A percentile compares a stretch with the other conserved stretches of the same genome.
Evolutionary conservation across 2,329 filamentous ascomycete species (phyloP).

Genomic region (Myriosclerotinia curreyana): DNA sequence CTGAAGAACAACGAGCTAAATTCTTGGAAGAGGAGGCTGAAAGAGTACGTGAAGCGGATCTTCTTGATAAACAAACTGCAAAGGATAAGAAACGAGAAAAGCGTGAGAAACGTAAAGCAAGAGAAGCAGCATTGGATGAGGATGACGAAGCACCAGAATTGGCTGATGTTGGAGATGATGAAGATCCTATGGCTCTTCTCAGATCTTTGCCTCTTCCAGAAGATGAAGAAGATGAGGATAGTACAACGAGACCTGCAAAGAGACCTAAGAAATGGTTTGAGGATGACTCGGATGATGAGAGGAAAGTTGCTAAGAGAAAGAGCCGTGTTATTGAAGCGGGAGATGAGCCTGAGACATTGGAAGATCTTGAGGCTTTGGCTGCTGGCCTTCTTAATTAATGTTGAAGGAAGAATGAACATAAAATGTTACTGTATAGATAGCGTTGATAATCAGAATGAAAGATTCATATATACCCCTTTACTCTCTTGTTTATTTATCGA

Average conservation of each 20-base stretch:
- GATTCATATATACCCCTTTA: conserved; percentile 15
- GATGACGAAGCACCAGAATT: conserved; percentile 34
- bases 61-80: conserved; percentile 76
- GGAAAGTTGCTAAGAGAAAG: conserved; percentile 46
- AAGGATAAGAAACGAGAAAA: conserved; percentile 78
- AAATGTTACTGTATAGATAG: conserved; percentile 11
- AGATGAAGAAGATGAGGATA: conserved; percentile 49
- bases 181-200: conserved; percentile 57
- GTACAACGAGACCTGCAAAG: conserved; percentile 58
- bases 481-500: background rate
- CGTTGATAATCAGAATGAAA: conserved; percentile 9
- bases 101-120: conserved; percentile 59
- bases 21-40: conserved; percentile 76
- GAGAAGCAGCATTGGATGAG: conserved; percentile 55
- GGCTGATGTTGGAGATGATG: conserved; percentile 43
- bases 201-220: conserved; percentile 54
- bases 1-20: conserved; percentile 69
- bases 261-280: conserved; percentile 79
- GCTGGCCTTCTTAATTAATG: conserved; percentile 60
- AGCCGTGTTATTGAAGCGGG: conserved; percentile 57
- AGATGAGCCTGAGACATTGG: conserved; percentile 72
- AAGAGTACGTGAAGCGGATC: conserved; percentile 70
- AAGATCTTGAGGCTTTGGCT: conserved; percentile 75
- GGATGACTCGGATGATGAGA: conserved; percentile 55
- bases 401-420: background rate